Evolutionary conservation across 2,329 filamentous ascomycete genomes (phyloP), one percentile per base, ranked within the genome.

Genomic region (Amylocarpus encephaloides): DNA sequence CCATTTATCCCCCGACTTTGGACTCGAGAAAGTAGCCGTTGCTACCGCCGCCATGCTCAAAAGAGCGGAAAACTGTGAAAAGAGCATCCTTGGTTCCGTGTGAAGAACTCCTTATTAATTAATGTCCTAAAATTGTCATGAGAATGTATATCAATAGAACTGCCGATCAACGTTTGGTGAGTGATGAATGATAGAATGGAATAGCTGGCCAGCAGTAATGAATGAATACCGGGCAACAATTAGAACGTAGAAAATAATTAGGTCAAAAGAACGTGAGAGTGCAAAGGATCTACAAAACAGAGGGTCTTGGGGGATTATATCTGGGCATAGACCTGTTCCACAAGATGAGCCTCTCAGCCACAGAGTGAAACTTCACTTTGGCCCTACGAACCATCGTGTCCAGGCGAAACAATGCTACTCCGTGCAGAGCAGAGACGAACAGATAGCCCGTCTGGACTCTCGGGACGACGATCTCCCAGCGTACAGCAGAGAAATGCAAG

Each of bases 131-230:
- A 42, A 41, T 32, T 43, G 49, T 29, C n/a, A 33, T 39, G 40
- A 38, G 29, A 41, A 48, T 33, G 18, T n/a, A 33, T 16, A 47
- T 18, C 32, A 26, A 26, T 26, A 26, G 22, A 16, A 35, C 26
- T 33, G 39, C 15, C 19, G 34, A 34, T n/a, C 32, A 33, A 32
- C 13, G 7, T 15, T 19, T 16, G 19, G 29, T 15, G 18, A 35
- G 22, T 13, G 12, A 48, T 45, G 29, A 51, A 46, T 40, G 35
- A 44, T 49, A 50, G 47, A 45, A 39, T 48, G 41, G 43, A 41
- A 54, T 47, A 19, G 51, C 54, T 56, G 49, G 48, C 54, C 49
- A 50, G 54, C 54, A 56, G 49, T 43, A 48, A 52, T 43, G 48
- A 49, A 47, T 46, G 46, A 52, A 45, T 43, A 48, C 43, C 40